These are phyloP conservation scores for Aspergillus bombycis DNA, from an alignment of 2,329 filamentous ascomycete genomes.

Conservation along the genomic window DNA sequence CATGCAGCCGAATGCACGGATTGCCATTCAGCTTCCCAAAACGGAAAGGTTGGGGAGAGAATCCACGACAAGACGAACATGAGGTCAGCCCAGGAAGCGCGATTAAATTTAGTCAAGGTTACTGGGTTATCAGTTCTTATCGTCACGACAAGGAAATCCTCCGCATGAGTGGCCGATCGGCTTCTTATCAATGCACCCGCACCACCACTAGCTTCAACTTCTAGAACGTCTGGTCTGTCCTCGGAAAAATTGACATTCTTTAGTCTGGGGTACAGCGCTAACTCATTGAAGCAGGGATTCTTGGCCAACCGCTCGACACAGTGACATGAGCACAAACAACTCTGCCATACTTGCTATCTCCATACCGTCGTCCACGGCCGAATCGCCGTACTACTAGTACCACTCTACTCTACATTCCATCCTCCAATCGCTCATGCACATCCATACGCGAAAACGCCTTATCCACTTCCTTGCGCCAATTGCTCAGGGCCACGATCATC, in stretches of 20 bases:
- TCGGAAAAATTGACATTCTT: neutral
- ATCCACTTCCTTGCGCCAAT: constrained; percentile 74
- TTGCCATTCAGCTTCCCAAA: neutral
- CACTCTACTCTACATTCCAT: constrained; percentile 9
- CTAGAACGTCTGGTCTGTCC: neutral
- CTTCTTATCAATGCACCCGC: neutral
- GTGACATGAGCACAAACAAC: neutral
- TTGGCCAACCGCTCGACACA: neutral
- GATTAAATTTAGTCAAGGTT: neutral
- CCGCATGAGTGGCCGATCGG: neutral
- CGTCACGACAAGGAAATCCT: neutral
- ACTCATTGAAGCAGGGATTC: neutral
- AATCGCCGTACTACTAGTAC: neutral
- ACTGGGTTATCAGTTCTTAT: constrained; percentile 1
- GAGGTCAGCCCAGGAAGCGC: neutral
- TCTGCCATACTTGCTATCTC: neutral
- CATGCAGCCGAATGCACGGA: neutral
- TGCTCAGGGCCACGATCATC: constrained; percentile 74
- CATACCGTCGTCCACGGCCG: neutral
- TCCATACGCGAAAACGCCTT: constrained; percentile 74
- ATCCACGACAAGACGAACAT: neutral
- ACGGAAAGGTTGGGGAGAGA: neutral
- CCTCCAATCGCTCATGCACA: constrained; percentile 34
- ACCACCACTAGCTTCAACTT: neutral
- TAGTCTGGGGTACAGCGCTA: neutral